Conservation (phyloP, 1,284 basidiomycete species). For the Ustilago curta region DNA sequence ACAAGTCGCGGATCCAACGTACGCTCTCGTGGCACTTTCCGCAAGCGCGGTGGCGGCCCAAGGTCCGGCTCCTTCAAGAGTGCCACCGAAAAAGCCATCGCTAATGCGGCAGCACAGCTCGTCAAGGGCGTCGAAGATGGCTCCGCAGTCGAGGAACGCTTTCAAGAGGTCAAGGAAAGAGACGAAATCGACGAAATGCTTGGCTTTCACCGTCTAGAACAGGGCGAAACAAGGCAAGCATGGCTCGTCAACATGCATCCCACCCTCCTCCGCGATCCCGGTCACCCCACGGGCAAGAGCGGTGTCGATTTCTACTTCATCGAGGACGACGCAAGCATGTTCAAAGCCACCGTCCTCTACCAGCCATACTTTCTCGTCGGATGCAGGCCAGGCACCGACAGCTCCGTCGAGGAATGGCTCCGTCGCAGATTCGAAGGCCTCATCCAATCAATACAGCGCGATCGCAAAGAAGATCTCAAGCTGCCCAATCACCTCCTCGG, state of each 20-base stretch:
- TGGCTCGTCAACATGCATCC: conserved; percentile 99
- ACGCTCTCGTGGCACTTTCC: conserved; percentile 43
- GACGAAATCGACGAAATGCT: conserved; percentile 95
- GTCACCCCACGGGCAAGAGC: conserved; percentile 70
- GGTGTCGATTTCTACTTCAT: conserved; percentile 98
- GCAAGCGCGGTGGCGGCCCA: conserved; percentile 46
- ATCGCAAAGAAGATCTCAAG: conserved; percentile 92
- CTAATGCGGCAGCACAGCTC: conserved; percentile 47
- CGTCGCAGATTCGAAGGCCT: conserved; percentile 91
- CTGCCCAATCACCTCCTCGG: conserved; percentile 96
- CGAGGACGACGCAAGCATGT: conserved; percentile 94
- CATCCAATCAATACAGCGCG: conserved; percentile 78
- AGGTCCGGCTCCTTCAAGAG: conserved; percentile 43
- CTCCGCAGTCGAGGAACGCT: conserved; percentile 65
- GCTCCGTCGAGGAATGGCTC: conserved; percentile 93
- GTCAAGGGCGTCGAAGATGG: conserved; percentile 62
- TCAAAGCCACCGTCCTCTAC: conserved; percentile 92
- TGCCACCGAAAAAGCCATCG: conserved; percentile 51
- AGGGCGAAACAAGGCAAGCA: conserved; percentile 68
- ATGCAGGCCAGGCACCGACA: conserved; percentile 85
- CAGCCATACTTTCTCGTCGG: conserved; percentile 95
- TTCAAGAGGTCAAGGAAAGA: conserved; percentile 62
- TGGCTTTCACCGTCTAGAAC: conserved; percentile 76
- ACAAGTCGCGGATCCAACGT: conserved; percentile 47
- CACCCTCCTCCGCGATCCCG: conserved; percentile 83